These are phyloP conservation scores for Malassezia vespertilionis DNA, from an alignment of 1,284 basidiomycete species.

Conservation along the genomic window DNA sequence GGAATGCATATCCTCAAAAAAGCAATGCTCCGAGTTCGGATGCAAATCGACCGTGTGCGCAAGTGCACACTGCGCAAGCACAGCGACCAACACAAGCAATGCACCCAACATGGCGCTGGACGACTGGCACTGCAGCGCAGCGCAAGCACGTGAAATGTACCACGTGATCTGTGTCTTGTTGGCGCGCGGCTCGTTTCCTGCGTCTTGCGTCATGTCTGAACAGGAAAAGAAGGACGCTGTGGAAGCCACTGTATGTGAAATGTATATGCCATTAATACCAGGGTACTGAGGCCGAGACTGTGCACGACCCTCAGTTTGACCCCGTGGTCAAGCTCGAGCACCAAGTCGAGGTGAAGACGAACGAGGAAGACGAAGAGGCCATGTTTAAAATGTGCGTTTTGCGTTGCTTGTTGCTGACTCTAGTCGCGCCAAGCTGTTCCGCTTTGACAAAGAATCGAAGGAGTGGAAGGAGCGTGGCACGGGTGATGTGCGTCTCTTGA, in stretches of 20 bases:
- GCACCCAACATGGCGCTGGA: background rate
- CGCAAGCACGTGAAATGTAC: background rate
- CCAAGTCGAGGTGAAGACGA: conserved; percentile 84
- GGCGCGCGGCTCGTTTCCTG: background rate
- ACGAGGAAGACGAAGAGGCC: conserved; percentile 86
- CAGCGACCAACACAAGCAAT: conserved; percentile 13
- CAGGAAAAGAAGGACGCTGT: conserved; percentile 12
- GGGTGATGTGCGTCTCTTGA: conserved; percentile 46
- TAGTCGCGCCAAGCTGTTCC: conserved; percentile 97
- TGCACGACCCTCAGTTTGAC: conserved; percentile 83
- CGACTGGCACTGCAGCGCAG: background rate
- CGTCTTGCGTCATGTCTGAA: conserved; percentile 10
- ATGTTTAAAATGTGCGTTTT: conserved; percentile 84
- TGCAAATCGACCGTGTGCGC: conserved; percentile 54
- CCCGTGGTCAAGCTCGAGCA: conserved; percentile 95
- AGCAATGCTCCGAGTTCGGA: conserved; percentile 82
- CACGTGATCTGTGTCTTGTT: background rate
- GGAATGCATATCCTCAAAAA: conserved; percentile 89
- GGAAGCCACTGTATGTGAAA: conserved; percentile 7
- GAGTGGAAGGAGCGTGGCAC: conserved; percentile 90
- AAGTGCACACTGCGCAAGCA: background rate
- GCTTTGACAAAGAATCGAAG: conserved; percentile 66
- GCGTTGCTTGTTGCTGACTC: background rate
- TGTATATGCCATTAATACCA: background rate
- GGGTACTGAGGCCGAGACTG: conserved; percentile 59